phyloP scores from a whole-genome alignment of 371 early-diverging fungal genomes.

The Mortierella sp. region DNA sequence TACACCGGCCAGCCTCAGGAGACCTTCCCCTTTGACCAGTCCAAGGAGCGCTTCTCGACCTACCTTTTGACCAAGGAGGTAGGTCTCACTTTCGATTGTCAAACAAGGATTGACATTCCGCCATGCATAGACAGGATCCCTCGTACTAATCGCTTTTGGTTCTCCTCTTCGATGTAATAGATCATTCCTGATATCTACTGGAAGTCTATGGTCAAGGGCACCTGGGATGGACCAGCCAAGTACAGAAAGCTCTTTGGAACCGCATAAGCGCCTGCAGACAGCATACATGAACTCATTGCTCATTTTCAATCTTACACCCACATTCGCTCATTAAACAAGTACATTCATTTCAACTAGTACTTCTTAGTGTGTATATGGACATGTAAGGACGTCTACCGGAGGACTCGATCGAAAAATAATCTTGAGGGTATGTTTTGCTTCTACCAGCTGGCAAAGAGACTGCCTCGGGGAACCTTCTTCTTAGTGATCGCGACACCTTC shows the following conservation, averaged over 20 bases:
- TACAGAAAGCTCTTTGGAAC: slow-evolving; percentile 67
- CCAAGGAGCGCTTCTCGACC: slow-evolving; percentile 70
- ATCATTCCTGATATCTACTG: slow-evolving; percentile 85
- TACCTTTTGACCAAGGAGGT: slow-evolving; percentile 84
- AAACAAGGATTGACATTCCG: not conserved
- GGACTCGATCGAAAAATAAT: too few species aligned
- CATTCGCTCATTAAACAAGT: not conserved
- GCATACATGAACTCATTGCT: not conserved
- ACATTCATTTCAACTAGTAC: too few species aligned
- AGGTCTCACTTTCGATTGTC: not conserved
- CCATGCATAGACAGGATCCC: not conserved
- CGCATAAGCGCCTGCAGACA: slow-evolving; percentile 13
- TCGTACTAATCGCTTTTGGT: not conserved
- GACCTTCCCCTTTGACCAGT: slow-evolving; percentile 90
- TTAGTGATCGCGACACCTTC: slow-evolving; percentile 11
- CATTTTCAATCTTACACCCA: not conserved
- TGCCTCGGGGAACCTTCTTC: slow-evolving; percentile 18
- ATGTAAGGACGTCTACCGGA: too few species aligned
- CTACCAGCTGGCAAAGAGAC: slow-evolving; percentile 43
- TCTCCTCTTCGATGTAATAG: slow-evolving; percentile 28
- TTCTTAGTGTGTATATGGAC: too few species aligned
- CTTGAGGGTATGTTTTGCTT: not conserved
- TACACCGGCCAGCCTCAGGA: slow-evolving; percentile 85
- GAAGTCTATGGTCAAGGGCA: slow-evolving; percentile 81
- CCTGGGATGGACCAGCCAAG: slow-evolving; percentile 81